Base-by-base conservation (phyloP, 768 basidiomycete species). In the Collybia nuda region DNA sequence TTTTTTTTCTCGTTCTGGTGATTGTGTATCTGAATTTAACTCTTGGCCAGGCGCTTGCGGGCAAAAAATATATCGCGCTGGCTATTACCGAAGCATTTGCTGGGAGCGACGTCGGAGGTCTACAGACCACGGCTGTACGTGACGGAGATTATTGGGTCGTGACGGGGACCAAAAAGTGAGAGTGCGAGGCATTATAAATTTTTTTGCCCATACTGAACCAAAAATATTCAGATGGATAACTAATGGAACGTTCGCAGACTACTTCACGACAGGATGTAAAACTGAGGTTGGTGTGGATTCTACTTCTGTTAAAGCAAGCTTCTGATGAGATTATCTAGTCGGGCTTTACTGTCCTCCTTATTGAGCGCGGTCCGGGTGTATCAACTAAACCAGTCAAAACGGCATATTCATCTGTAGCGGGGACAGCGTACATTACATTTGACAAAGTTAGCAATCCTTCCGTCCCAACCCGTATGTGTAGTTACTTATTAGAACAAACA, bases 11-110 rank as follows among this genome's bases (percentile, higher is more conserved):
- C 26, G n/a, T 14, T 26, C 18, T 42, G 35, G 12, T 15, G 15
- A 22, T n/a, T 11, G 6, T 37, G 2, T 21, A 18, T 40, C 5
- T 36, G 43, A 28, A 17, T 43, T 3, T 22, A 43, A 38, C 18
- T 15, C 42, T 38, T 37, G 14, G 2, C 7, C 43, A 78, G 75
- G 67, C 62, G 8, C 73, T 90, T 12, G 69, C 76, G 2, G 91
- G 89, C 7, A 89, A 86, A 67, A 92, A 93, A 67, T 91, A 83
- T 58, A 86, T 97, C 55, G 88, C 86, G 6, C 75, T 98, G 28
- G 96, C 96, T 7, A 92, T 98, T 61, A 88, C 85, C 40, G 96
- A 98, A 69, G 92, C 95, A 0, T 96, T 95, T 57, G 95, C 93
- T 2, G 90, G 90, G 15, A 90, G 88, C 57, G 90, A 93, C 57